Evolutionary conservation across 1,139 yeast genomes (phyloP), one percentile per base, ranked within the genome.

Genomic region (Pichia sp.): DNA sequence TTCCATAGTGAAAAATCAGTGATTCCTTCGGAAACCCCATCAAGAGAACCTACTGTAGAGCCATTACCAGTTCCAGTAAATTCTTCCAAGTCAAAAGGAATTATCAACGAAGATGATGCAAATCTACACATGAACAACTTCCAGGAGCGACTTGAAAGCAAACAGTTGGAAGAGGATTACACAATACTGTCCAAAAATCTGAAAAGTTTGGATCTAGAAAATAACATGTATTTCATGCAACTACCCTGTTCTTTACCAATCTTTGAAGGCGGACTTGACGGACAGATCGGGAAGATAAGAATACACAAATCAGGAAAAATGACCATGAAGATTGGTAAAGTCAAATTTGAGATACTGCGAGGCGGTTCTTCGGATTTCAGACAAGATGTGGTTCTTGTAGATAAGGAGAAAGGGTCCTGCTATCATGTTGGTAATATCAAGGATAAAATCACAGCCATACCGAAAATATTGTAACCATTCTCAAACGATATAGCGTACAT

Each of bases 291-390:
- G 4, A 75, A 76, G 28, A 64, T 90, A 41, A 79, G 91, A 55
- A 74, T 87, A 49, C 96, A 89, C 66, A 78, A 82, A 62, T 87
- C 96, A 0, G 97, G 97, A 6, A 86, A 79, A 63, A 70, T 89
- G 40, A 76, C 93, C 12, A 79, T 90, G 67, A 79, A 80, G 55
- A 72, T 90, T 51, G 96, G 96, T 9, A 79, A 83, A 52, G 78
- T 82, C 39, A 73, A 76, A 16, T 76, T 90, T 76, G 86, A 84
- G 55, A 82, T 89, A 10, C 74, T 83, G 6, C 78, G 80, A 62
- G 96, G 96, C n/a, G 82, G 86, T 1, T 78, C 82, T 12, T 71
- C 86, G 12, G 76, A 79, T n/a, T 85, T 88, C 60, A 69, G 86
- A 45, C 96, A 90, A 65, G 93, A 88, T 59, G 73, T 88, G 23